Evolutionary conservation across 768 basidiomycete species (phyloP).

Genomic region (Psilocybe azurescens): DNA sequence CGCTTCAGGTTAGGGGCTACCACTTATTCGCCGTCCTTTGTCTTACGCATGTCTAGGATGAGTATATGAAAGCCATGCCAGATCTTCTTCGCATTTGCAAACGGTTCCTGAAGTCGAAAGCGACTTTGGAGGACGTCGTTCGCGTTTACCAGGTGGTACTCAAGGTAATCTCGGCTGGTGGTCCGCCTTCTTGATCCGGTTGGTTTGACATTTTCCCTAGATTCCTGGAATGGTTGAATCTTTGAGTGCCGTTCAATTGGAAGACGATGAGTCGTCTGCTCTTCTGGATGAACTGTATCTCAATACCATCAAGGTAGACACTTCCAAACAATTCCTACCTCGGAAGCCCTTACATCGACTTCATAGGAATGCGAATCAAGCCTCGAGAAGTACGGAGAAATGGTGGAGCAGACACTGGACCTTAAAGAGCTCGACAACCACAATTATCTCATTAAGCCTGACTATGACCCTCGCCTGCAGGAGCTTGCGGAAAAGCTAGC

Average conservation of each 20-base stretch:
- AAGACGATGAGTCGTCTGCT: slow-evolving; percentile 46
- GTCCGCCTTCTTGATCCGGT: too few species aligned
- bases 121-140: slow-evolving; percentile 93
- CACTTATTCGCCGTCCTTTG: not conserved
- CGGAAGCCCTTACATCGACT: not conserved
- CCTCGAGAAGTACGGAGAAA: slow-evolving; percentile 83
- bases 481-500: slow-evolving; percentile 70
- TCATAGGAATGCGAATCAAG: slow-evolving; percentile 66
- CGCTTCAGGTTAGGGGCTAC: slow-evolving; percentile 62
- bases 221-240: slow-evolving; percentile 75
- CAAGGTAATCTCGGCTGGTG: slow-evolving; percentile 53
- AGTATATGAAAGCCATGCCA: slow-evolving; percentile 89
- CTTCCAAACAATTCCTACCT: not conserved
- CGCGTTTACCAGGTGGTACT: slow-evolving; percentile 93
- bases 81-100: slow-evolving; percentile 93
- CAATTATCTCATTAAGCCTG: slow-evolving; percentile 90
- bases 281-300: slow-evolving; percentile 77
- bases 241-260: slow-evolving; percentile 55
- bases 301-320: slow-evolving; percentile 56
- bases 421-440: slow-evolving; percentile 84
- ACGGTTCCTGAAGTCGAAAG: slow-evolving; percentile 83
- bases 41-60: slow-evolving; percentile 56
- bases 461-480: slow-evolving; percentile 81
- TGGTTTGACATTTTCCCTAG: slow-evolving; percentile 37
- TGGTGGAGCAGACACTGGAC: slow-evolving; percentile 97